phyloP scores from a whole-genome alignment of 495 filamentous ascomycete genomes.

The Lichenothelia convexa region DNA sequence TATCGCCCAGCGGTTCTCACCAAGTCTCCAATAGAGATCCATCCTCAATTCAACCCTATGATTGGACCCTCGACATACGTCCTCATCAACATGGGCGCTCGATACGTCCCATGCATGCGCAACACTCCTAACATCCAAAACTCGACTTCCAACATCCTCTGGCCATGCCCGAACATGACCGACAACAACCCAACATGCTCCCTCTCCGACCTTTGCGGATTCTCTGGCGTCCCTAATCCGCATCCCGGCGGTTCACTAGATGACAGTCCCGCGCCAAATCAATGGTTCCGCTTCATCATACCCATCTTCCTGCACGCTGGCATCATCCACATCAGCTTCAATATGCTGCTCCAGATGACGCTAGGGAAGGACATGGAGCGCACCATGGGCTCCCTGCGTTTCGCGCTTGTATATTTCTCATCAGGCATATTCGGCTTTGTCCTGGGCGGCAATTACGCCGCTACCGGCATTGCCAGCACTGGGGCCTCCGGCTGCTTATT shows the following conservation, averaged over 20 bases:
- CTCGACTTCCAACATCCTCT: constrained; percentile 25
- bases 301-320: constrained; percentile 94
- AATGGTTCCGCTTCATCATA: constrained; percentile 91
- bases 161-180: constrained; percentile 64
- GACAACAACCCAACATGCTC: constrained; percentile 39
- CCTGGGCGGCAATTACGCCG: constrained; percentile 82
- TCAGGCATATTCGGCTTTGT: constrained; percentile 94
- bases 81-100: constrained; percentile 89
- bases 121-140: constrained; percentile 48
- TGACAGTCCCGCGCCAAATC: constrained; percentile 48
- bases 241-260: constrained; percentile 20
- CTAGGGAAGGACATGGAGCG: constrained; percentile 82
- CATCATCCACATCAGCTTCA: constrained; percentile 86
- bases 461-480: constrained; percentile 56
- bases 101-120: constrained; percentile 91
- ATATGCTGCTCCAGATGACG: constrained; percentile 73
- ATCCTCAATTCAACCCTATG: constrained; percentile 86
- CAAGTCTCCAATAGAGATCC: constrained; percentile 61
- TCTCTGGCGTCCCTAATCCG: constrained; percentile 51
- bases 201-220: constrained; percentile 66
- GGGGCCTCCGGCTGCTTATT: constrained; percentile 84
- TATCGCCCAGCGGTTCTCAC: constrained; percentile 35
- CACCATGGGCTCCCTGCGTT: constrained; percentile 68
- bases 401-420: constrained; percentile 71
- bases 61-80: constrained; percentile 82